Evolutionary conservation across 1,139 yeast genomes (phyloP), one percentile per base, ranked within the genome.

Genomic region (Kurtzmaniella natalensis): DNA sequence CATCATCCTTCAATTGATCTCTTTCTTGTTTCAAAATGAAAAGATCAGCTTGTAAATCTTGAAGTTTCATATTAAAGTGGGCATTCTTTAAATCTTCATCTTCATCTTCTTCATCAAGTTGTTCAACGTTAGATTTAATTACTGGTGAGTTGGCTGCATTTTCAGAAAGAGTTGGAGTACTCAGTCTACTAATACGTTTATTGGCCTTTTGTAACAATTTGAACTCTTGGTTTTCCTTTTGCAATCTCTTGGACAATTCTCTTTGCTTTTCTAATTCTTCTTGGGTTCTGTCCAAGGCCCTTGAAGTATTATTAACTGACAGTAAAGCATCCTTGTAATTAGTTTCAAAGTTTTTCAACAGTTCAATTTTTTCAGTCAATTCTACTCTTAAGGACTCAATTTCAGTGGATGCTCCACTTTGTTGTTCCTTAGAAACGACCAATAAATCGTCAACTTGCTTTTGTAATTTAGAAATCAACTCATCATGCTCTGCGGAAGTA

Each of bases 21-120:
- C 94, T 74, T 58, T 87, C 96, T 57, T 86, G 92, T 47, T 79
- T 81, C 48, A 82, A 70, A 41, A 87, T 82, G 47, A 74, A 83
- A 48, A 87, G 65, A 53, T 86, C 95, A 2, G 95, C 95, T 48
- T 86, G 85, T 48, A 87, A 64, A 48, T 87, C 95, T 48, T 84
- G 79, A 30, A 87, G 71, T 56, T 81, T 85, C 65, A 86, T 69
- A 45, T 81, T 83, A 50, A 73, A 81, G 46, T 83, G 89, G 26
- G 86, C 86, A 44, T 71, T 75, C 31, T 67, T 64, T 37, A 77
- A 67, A 35, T 66, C 74, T 32, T 60, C 66, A 21, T 64, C 70
- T n/a, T 71, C 75, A 24, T 72, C 74, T 18, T 60, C 70, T 20
- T 49, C 57, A 17, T 44, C 59, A 24, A 49, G 57, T 26, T 27